phyloP scores from a whole-genome alignment of 768 basidiomycete species.

The Boletales sp. region DNA sequence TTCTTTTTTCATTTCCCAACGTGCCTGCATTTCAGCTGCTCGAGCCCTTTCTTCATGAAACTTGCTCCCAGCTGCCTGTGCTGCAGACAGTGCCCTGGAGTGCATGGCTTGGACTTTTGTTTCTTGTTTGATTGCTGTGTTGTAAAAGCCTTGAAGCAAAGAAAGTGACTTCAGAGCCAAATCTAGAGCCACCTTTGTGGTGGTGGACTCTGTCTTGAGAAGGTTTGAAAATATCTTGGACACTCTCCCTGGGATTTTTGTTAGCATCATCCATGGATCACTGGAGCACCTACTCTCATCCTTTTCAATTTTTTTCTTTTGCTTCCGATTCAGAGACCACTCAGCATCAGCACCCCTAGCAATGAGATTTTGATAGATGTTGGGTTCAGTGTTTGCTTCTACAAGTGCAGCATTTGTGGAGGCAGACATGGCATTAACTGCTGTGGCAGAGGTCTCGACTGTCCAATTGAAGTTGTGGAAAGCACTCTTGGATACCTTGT shows the following conservation, averaged over 20 bases:
- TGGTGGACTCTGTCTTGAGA: conserved; percentile 64
- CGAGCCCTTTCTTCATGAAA: conserved; percentile 61
- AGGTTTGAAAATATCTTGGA: conserved; percentile 63
- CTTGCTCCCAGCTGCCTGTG: conserved; percentile 61
- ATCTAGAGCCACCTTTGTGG: conserved; percentile 59
- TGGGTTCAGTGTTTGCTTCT: conserved; percentile 43
- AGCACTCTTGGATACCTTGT: too few species aligned
- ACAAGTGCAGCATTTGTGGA: conserved; percentile 55
- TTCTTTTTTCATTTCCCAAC: conserved; percentile 50
- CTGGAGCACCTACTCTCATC: conserved; percentile 42
- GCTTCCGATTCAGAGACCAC: conserved; percentile 43
- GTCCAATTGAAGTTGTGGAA: too few species aligned
- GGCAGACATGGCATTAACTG: too few species aligned
- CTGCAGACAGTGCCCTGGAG: conserved; percentile 48
- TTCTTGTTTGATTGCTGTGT: conserved; percentile 63
- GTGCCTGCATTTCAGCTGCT: conserved; percentile 48
- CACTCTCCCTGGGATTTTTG: conserved; percentile 45
- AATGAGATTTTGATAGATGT: conserved; percentile 38
- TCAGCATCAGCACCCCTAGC: conserved; percentile 46
- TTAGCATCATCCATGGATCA: neutral
- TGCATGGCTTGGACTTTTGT: conserved; percentile 51
- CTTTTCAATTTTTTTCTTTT: conserved; percentile 49
- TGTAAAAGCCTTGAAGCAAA: conserved; percentile 68
- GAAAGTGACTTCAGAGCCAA: conserved; percentile 63
- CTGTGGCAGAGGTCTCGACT: too few species aligned